Evolutionary conservation across 1,284 basidiomycete genomes (phyloP).

Genomic region (Tylopilus sp.): DNA sequence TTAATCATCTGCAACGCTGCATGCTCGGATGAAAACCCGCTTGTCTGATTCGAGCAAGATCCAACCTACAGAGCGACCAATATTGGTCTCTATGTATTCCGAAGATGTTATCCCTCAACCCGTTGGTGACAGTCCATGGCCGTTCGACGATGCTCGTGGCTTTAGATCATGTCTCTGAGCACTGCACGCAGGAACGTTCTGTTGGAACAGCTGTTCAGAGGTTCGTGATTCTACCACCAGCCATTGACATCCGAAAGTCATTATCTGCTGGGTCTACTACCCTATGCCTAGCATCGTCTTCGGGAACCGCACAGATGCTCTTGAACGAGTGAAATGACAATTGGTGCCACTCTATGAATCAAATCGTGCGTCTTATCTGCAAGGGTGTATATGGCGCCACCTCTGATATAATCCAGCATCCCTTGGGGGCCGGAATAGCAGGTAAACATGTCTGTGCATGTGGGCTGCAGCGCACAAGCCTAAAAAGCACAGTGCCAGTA

Average conservation of each 20-base stretch:
- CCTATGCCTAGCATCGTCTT: neutral
- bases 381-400: neutral
- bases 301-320: neutral
- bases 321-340: neutral
- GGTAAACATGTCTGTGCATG: no score
- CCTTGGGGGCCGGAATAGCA: neutral
- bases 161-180: no score
- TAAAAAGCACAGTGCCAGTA: no score
- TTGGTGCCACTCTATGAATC: neutral
- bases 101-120: no score
- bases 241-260: neutral
- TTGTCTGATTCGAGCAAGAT: neutral
- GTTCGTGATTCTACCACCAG: neutral
- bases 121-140: no score
- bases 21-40: neutral
- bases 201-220: neutral
- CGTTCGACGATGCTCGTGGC: no score
- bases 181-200: neutral
- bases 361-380: neutral
- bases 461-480: neutral
- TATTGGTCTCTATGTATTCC: no score
- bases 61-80: no score
- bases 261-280: neutral
- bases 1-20: conserved; percentile 7
- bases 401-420: neutral